Evolutionary conservation across 1,284 basidiomycete species (phyloP), one percentile per base, ranked within the genome.

Genomic region (Albatrellus sp.): DNA sequence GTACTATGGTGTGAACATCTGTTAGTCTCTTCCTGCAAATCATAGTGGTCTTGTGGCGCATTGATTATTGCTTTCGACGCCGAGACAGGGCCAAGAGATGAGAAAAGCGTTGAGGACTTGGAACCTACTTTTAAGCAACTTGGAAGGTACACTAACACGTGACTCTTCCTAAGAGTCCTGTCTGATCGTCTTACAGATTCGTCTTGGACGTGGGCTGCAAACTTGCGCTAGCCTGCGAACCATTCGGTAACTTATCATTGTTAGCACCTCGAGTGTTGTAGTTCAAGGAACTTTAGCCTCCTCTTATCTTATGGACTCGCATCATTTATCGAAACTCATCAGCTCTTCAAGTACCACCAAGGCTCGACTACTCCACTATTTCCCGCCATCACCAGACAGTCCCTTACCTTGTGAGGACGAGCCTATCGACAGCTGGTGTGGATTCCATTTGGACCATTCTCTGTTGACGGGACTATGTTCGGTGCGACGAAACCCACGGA

Each of bases 361-460:
- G 62, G 90, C 88, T 7, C 76, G 92, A 33, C 70, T 97, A 16
- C 68, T 97, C 36, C 91, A 96, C 58, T 97, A 97, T 62, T 96
- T 90, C 57, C 86, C 90, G 7, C 75, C 78, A 1, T 61, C 71
- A 33, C 57, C 68, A 2, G 68, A 61, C 39, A 57, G 54, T 19
- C 51, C 58, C 29, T 48, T 55, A n/a, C 58, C 65, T 1, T 48
- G 55, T 0, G 70, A 76, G 42, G 73, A 81, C 52, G 75, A 81
- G 49, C 69, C 79, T 1, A 66, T 84, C 16, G 87, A 91, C 54
- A 87, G 77, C 48, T 86, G 87, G 75, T 87, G 83, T 60, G 83
- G 83, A 28, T 85, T 85, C 58, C 83, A 87, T 58, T 65, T 83
- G 16, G 91, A 93, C 57, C 90, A 94, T 57, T 89, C 86, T 1